Evolutionary conservation across 345 rosid genomes (phyloP).

Genomic region (Rhodamnia rubescens): DNA sequence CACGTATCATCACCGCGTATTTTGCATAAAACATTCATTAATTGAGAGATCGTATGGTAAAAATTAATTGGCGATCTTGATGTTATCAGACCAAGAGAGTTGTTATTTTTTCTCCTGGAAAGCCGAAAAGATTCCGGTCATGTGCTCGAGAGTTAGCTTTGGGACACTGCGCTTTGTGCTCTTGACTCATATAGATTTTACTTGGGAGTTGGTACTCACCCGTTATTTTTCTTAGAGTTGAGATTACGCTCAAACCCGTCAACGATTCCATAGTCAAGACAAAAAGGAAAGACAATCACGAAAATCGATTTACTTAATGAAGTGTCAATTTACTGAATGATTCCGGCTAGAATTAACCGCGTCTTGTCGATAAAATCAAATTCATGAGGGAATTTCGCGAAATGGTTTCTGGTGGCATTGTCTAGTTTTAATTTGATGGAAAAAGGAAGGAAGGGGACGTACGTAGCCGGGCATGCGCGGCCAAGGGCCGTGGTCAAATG

Average conservation of each 20-base stretch:
- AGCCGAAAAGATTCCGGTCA: no score
- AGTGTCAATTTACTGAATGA: background rate
- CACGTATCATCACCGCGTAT: no score
- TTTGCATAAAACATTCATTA: no score
- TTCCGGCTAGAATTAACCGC: background rate
- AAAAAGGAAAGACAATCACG: no score
- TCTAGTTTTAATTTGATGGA: background rate
- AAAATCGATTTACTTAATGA: background rate
- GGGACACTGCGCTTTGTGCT: background rate
- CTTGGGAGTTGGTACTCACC: background rate
- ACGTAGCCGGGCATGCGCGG: constrained; percentile 55
- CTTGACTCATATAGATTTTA: background rate
- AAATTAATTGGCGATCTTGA: no score
- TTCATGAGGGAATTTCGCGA: background rate
- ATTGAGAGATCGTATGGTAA: no score
- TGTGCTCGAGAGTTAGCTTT: no score
- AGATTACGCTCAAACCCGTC: background rate
- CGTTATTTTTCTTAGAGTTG: background rate
- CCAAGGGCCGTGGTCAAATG: constrained; percentile 65
- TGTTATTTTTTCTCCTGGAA: no score
- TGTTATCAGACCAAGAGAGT: no score
- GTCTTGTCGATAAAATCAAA: background rate
- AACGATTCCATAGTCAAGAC: background rate
- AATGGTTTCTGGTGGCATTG: background rate
- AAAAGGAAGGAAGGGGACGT: background rate